Percentiles rank a stretch among this genome's conserved stretches.
Conservation (phyloP, 2,329 filamentous ascomycete genomes). For the Fusarium pininemorale region DNA sequence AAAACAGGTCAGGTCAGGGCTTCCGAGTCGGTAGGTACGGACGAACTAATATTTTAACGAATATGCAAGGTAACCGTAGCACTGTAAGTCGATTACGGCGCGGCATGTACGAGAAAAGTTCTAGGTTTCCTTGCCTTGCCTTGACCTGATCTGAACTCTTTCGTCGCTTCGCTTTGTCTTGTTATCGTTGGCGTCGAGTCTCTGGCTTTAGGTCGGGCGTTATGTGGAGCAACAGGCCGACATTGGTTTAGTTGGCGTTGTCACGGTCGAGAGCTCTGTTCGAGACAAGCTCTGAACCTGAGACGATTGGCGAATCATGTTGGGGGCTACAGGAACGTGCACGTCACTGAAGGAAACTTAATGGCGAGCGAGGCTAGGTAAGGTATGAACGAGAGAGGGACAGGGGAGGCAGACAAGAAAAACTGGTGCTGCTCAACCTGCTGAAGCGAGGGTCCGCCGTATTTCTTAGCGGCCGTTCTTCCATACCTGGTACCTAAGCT, state of each 20-base stretch:
- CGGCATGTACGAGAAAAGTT: slow-evolving; percentile 1
- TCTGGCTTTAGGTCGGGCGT: slow-evolving; percentile 19
- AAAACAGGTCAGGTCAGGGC: slow-evolving; percentile 4
- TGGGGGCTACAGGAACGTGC: slow-evolving; percentile 24
- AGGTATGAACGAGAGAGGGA: background rate
- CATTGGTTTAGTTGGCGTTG: slow-evolving; percentile 15
- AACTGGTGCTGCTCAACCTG: background rate
- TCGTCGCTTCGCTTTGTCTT: background rate
- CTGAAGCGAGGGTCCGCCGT: slow-evolving; percentile 3
- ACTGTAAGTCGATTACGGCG: background rate
- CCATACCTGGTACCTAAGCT: background rate
- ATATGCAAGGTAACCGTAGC: background rate
- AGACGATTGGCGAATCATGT: slow-evolving; percentile 30
- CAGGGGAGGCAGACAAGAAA: background rate
- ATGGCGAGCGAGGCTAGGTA: background rate
- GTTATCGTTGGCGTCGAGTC: slow-evolving; percentile 17
- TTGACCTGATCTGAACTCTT: slow-evolving; percentile 18
- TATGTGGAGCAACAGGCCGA: slow-evolving; percentile 18
- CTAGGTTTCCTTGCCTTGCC: slow-evolving; percentile 16
- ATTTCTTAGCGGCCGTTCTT: slow-evolving; percentile 26
- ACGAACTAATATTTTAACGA: background rate
- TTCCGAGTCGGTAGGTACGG: slow-evolving; percentile 13
- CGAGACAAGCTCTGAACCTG: slow-evolving; percentile 26
- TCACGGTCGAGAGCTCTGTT: slow-evolving; percentile 15
- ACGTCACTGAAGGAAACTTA: slow-evolving; percentile 26